These are phyloP conservation scores for Vigna angularis DNA, from an alignment of 306 rosid species.

Conservation along the genomic window DNA sequence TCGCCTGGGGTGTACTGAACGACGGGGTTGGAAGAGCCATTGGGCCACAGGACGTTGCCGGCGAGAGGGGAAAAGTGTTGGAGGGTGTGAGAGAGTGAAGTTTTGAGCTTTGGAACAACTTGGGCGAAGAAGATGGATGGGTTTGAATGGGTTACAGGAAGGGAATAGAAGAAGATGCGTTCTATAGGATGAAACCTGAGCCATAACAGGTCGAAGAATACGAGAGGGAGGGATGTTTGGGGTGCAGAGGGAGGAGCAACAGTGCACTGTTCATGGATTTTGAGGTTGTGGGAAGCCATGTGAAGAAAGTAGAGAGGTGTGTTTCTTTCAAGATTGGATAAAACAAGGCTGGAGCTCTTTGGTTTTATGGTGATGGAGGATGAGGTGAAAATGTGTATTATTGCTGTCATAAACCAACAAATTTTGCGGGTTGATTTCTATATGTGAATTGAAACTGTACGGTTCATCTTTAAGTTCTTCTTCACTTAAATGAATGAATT, in stretches of 20 bases:
- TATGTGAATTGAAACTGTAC: too few relatives aligned
- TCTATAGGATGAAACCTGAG: slow-evolving; percentile 54
- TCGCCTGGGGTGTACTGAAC: slow-evolving; percentile 50
- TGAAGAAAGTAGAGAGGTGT: background rate
- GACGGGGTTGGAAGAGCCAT: slow-evolving; percentile 47
- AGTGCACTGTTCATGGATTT: slow-evolving; percentile 5
- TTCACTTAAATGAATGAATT: too few relatives aligned
- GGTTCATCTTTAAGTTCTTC: too few relatives aligned
- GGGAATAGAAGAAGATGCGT: slow-evolving; percentile 57
- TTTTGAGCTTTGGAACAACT: slow-evolving; percentile 55
- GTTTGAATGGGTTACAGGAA: slow-evolving; percentile 27
- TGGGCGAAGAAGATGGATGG: slow-evolving; percentile 29
- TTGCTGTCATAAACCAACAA: too few relatives aligned
- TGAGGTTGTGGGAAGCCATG: slow-evolving; percentile 38
- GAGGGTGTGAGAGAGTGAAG: slow-evolving; percentile 69
- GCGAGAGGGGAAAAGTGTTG: slow-evolving; percentile 59
- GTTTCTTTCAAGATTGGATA: background rate
- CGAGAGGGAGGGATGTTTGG: slow-evolving; percentile 39
- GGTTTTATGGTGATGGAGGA: background rate
- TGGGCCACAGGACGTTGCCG: slow-evolving; percentile 59
- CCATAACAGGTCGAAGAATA: slow-evolving; percentile 57
- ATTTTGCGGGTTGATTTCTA: too few relatives aligned
- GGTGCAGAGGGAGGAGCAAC: slow-evolving; percentile 38
- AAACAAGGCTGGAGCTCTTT: background rate
- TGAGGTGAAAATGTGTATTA: too few relatives aligned